Percentiles rank a stretch among this genome's conserved stretches.
phyloP scores from a whole-genome alignment of 2,329 filamentous ascomycete species.

The Epichloe bromicola region DNA sequence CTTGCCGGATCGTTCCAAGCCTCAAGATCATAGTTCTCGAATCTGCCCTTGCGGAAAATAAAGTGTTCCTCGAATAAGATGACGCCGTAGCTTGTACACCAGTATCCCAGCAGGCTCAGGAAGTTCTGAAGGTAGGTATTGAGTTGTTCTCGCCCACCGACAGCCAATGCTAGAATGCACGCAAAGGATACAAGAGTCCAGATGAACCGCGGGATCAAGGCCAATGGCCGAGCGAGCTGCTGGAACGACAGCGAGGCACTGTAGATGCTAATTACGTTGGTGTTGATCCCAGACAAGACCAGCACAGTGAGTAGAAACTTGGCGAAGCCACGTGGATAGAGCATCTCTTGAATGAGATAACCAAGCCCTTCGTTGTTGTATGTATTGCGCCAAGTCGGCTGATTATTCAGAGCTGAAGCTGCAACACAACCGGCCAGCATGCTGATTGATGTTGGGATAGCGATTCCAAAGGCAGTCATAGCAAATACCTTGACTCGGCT shows the following conservation, averaged over 20 bases:
- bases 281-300: slow-evolving; percentile 24
- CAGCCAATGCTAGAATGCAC: slow-evolving; percentile 27
- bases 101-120: slow-evolving; percentile 31
- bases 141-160: slow-evolving; percentile 26
- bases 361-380: slow-evolving; percentile 29
- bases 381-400: slow-evolving; percentile 23
- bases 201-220: slow-evolving; percentile 26
- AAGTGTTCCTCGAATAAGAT: slow-evolving; percentile 29
- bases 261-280: slow-evolving; percentile 25
- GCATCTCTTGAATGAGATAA: slow-evolving; percentile 29
- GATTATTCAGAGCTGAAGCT: slow-evolving; percentile 26
- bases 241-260: slow-evolving; percentile 27
- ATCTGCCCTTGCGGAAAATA: slow-evolving; percentile 27
- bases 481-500: slow-evolving; percentile 33
- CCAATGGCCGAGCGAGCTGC: slow-evolving; percentile 22
- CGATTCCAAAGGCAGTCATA: slow-evolving; percentile 33
- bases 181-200: slow-evolving; percentile 26
- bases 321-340: slow-evolving; percentile 32
- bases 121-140: slow-evolving; percentile 31
- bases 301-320: slow-evolving; percentile 28
- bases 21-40: slow-evolving; percentile 26
- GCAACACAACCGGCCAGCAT: slow-evolving; percentile 33
- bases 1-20: slow-evolving; percentile 31
- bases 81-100: slow-evolving; percentile 28
- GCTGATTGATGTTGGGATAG: slow-evolving; percentile 34